Conservation (phyloP, 805 yeast genomes). For the Saccharomycopsis sp. region DNA sequence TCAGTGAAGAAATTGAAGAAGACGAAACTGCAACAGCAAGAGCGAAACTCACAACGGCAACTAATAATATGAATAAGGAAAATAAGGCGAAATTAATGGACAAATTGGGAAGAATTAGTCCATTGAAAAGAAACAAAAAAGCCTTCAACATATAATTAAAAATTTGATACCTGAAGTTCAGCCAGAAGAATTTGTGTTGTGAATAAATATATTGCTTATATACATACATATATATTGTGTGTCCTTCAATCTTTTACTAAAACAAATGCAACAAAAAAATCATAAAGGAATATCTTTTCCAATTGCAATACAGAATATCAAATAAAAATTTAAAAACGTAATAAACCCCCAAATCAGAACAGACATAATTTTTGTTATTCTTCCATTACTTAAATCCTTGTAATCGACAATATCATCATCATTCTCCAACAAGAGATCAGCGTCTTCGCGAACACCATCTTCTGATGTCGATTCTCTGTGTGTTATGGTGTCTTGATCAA, state of each 20-base stretch:
- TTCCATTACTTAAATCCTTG: conserved; percentile 37
- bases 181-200: no score
- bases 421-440: neutral
- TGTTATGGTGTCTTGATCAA: conserved; percentile 22
- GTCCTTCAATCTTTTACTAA: no score
- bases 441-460: neutral
- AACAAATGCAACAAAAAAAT: no score
- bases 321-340: conserved; percentile 59
- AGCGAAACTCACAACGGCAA: no score
- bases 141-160: conserved; percentile 1
- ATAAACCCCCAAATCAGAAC: conserved; percentile 62
- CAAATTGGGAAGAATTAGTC: conserved; percentile 12
- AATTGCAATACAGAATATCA: conserved; percentile 40
- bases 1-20: neutral
- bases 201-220: no score
- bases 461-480: neutral
- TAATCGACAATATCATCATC: conserved; percentile 23
- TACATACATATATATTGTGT: no score
- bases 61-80: neutral
- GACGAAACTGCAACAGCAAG: no score
- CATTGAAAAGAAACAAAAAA: conserved; percentile 8
- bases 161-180: no score
- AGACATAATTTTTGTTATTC: conserved; percentile 45
- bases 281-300: conserved; percentile 31
- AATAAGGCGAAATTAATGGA: conserved; percentile 6